Percentiles rank a stretch among this genome's conserved stretches.
phyloP scores from a whole-genome alignment of 2,329 filamentous ascomycete species.

The Monosporascus sp. region DNA sequence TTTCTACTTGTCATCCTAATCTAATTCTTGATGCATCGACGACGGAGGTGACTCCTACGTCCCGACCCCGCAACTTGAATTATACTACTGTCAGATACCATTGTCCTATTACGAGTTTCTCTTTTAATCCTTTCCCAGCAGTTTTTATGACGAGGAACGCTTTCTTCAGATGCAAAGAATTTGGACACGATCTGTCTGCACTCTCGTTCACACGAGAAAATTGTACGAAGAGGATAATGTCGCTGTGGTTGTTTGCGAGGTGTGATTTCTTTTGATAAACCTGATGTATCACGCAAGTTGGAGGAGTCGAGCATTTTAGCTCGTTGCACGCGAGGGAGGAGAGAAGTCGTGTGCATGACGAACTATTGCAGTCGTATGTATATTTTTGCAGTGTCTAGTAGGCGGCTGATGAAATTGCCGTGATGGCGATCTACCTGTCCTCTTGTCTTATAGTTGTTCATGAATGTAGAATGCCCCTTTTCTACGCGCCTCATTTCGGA shows the following conservation, averaged over 20 bases:
- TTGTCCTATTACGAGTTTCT: too few species aligned
- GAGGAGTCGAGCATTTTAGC: too few species aligned
- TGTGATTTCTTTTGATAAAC: too few species aligned
- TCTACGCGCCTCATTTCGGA: background rate
- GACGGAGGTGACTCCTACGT: background rate
- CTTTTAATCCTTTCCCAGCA: too few species aligned
- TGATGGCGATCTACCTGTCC: background rate
- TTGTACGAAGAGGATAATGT: too few species aligned
- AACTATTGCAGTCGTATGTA: too few species aligned
- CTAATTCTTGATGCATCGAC: background rate
- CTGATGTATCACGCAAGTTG: too few species aligned
- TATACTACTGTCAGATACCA: background rate
- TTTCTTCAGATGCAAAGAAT: background rate
- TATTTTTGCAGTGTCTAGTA: too few species aligned
- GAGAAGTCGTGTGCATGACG: too few species aligned
- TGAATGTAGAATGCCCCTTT: background rate
- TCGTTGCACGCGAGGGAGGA: too few species aligned
- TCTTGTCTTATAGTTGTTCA: background rate
- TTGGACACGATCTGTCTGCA: background rate
- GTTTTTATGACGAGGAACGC: background rate
- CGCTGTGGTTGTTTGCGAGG: too few species aligned
- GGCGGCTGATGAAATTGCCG: background rate
- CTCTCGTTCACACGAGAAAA: background rate
- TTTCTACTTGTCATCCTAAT: background rate
- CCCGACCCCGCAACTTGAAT: background rate